phyloP scores from a whole-genome alignment of 441 rosid genomes.

The Viola pubescens region DNA sequence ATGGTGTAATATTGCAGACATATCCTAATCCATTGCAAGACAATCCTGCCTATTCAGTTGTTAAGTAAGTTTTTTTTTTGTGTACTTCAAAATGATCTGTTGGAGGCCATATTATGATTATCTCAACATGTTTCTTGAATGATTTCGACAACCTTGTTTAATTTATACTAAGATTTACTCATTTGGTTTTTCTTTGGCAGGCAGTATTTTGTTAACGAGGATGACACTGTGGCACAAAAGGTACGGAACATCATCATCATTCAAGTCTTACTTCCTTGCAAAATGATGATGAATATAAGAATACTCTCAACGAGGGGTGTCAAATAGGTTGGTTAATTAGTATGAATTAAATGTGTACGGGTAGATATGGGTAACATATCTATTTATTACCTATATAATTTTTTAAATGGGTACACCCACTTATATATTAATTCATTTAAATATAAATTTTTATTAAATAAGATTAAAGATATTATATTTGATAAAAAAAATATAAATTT shows the following conservation, averaged over 20 bases:
- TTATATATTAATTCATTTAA: too few species aligned
- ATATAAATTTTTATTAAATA: too few species aligned
- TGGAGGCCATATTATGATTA: neutral
- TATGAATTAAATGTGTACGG: too few species aligned
- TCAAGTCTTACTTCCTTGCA: neutral
- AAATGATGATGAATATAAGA: too few species aligned
- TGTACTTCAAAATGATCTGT: neutral
- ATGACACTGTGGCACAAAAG: conserved; percentile 64
- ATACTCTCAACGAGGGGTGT: too few species aligned
- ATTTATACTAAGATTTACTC: neutral
- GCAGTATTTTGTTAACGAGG: conserved; percentile 69
- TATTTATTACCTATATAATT: too few species aligned
- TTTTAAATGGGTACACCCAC: too few species aligned
- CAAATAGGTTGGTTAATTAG: too few species aligned
- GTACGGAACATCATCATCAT: conserved; percentile 19
- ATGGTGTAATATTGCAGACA: conserved; percentile 30
- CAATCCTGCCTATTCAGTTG: conserved; percentile 77
- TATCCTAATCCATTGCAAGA: conserved; percentile 66
- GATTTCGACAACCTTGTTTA: neutral
- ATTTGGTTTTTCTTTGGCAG: conserved; percentile 27
- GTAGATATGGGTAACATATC: too few species aligned
- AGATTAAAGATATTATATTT: too few species aligned
- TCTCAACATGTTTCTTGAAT: neutral
- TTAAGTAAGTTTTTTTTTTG: conserved; percentile 56
- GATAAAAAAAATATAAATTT: too few species aligned